These are phyloP conservation scores for Cunninghamia lanceolata DNA, from an alignment of 75 land plant species.

Conservation along the genomic window DNA sequence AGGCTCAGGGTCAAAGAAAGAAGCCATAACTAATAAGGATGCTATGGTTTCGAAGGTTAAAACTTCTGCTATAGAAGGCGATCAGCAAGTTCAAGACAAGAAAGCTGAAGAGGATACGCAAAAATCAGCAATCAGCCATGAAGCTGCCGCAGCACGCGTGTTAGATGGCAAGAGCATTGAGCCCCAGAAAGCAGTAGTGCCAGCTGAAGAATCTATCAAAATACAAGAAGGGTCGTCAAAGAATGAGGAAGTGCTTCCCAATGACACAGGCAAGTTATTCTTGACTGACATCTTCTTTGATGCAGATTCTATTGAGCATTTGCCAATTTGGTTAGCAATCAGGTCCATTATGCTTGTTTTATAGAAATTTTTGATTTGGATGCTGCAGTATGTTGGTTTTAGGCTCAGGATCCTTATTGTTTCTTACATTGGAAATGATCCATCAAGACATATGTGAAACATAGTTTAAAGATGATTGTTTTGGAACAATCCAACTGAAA, in stretches of 20 bases:
- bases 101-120: background rate
- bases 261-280: background rate
- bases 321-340: background rate
- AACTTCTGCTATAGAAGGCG: background rate
- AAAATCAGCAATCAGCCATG: background rate
- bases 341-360: background rate
- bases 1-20: background rate
- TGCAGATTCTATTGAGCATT: background rate
- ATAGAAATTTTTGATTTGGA: background rate
- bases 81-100: background rate
- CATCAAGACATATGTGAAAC: background rate
- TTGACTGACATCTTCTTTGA: background rate
- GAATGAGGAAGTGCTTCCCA: background rate
- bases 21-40: conserved; percentile 4
- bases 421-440: background rate
- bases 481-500: background rate
- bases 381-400: background rate
- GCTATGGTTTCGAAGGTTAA: background rate
- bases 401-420: background rate
- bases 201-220: conserved; percentile 3
- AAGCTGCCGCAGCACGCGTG: background rate
- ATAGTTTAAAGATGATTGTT: background rate
- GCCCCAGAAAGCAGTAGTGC: background rate
- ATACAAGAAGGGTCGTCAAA: background rate
- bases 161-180: background rate